phyloP scores from a whole-genome alignment of 768 basidiomycete genomes.

The Pleurotus tuoliensis region DNA sequence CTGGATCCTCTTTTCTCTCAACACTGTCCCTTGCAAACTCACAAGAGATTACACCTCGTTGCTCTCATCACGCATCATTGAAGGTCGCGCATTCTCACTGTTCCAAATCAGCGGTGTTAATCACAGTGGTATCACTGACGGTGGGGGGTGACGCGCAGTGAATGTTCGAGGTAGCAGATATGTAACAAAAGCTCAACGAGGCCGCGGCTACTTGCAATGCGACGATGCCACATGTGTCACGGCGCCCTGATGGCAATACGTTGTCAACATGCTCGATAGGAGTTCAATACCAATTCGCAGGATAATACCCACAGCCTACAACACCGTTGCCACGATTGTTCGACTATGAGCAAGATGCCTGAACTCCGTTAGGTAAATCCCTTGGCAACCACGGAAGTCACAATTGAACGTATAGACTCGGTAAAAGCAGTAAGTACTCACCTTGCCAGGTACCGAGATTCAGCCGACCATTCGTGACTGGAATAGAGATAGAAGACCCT shows the following conservation, averaged over 20 bases:
- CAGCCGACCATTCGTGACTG: constrained; percentile 74
- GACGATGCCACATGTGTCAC: no score
- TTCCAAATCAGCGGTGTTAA: no score
- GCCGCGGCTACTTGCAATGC: no score
- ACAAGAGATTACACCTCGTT: not conserved
- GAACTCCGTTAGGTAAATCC: constrained; percentile 89
- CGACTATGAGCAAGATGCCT: constrained; percentile 63
- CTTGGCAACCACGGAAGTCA: constrained; percentile 24
- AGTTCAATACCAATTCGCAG: not conserved
- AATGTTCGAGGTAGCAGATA: no score
- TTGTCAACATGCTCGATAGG: not conserved
- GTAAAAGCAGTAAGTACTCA: constrained; percentile 17
- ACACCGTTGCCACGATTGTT: constrained; percentile 74
- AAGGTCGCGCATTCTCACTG: no score
- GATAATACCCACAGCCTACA: constrained; percentile 43
- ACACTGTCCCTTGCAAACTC: not conserved
- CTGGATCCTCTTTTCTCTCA: not conserved
- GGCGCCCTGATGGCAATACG: no score
- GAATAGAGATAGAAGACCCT: constrained; percentile 77
- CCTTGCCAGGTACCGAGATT: constrained; percentile 95
- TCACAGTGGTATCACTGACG: no score
- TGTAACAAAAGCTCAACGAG: no score
- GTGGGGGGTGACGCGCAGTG: no score
- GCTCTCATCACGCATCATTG: not conserved
- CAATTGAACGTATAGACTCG: not conserved